Evolutionary conservation across 345 rosid species (phyloP), one percentile per base, ranked within the genome.

Genomic region (Populus deltoides): DNA sequence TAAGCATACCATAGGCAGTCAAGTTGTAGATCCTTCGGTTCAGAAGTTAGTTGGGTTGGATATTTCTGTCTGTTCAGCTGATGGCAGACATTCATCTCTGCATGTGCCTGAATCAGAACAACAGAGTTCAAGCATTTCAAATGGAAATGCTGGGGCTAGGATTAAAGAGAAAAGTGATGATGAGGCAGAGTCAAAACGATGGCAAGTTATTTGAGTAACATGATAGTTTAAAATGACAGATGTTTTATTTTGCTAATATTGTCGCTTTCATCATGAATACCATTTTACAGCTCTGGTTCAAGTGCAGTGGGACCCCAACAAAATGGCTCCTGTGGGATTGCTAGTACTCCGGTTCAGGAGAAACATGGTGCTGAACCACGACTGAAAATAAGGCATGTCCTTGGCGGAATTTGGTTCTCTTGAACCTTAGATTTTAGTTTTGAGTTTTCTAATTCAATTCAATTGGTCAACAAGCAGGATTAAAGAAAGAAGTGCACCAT

Each of bases 41-140:
- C 71, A 73, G 22, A 74, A 47, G 31, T 27, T 62, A 35, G 75
- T 47, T 38, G 22, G 41, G 68, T 18, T 11, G 8, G 66, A 29
- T 38, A 27, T 25, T 25, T 66, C 75, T 22, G 10, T 20, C 69
- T 35, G 68, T 72, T 39, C 24, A 11, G 68, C 66, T 66, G 67
- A 73, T 33, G 41, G 55, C 22, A 62, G 70, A 59, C 63, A 25
- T 39, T 76, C 77, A 31, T 72, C 70, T 13, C 31, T 45, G 39
- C 59, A 71, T 29, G 27, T 66, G 39, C 35, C 70, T 39, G 77
- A 77, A 75, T 53, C 74, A 24, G 80, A 77, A 47, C 80, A 77
- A 31, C 83, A 59, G 41, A 68, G 80, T 77, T 73, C 81, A 63
- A 73, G 78, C 53, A 72, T 77, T 72, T 77, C 74, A 22, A 62